These are phyloP conservation scores for Lizonia empirigonia DNA, from an alignment of 2,329 filamentous ascomycete genomes.

Conservation along the genomic window DNA sequence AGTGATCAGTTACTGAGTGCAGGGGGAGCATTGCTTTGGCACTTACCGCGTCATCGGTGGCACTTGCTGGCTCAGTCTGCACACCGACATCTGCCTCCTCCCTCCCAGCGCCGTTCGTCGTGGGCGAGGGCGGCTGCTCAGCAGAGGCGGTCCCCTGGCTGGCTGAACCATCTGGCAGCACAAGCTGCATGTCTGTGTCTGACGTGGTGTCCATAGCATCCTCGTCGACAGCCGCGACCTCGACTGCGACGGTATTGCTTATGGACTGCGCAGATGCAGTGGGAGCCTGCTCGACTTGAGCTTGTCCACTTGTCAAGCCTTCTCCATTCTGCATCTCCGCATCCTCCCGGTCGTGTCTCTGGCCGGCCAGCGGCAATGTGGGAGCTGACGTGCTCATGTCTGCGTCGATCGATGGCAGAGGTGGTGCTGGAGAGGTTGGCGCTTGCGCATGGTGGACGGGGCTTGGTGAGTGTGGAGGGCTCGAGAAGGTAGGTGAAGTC, in stretches of 20 bases:
- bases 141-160: conserved; percentile 15
- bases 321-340: conserved; percentile 43
- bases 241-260: conserved; percentile 30
- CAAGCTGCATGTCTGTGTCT: conserved; percentile 34
- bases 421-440: conserved; percentile 35
- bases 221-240: conserved; percentile 40
- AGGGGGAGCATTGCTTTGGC: not conserved
- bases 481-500: conserved; percentile 42
- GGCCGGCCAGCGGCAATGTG: conserved; percentile 39
- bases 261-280: conserved; percentile 16
- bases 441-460: conserved; percentile 34
- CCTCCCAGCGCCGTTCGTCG: conserved; percentile 16
- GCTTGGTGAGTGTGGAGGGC: conserved; percentile 39
- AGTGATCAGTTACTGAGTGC: conserved; percentile 15
- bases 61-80: conserved; percentile 10
- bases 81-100: conserved; percentile 17
- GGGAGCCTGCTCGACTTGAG: conserved; percentile 1
- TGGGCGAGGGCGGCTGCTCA: conserved; percentile 24
- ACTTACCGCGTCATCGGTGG: conserved; percentile 25
- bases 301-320: conserved; percentile 25
- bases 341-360: conserved; percentile 47
- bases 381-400: conserved; percentile 44
- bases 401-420: conserved; percentile 33
- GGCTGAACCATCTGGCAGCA: conserved; percentile 32
- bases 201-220: conserved; percentile 50